Base-by-base conservation (phyloP, 768 basidiomycete genomes). In the Tephrocybe sp. region DNA sequence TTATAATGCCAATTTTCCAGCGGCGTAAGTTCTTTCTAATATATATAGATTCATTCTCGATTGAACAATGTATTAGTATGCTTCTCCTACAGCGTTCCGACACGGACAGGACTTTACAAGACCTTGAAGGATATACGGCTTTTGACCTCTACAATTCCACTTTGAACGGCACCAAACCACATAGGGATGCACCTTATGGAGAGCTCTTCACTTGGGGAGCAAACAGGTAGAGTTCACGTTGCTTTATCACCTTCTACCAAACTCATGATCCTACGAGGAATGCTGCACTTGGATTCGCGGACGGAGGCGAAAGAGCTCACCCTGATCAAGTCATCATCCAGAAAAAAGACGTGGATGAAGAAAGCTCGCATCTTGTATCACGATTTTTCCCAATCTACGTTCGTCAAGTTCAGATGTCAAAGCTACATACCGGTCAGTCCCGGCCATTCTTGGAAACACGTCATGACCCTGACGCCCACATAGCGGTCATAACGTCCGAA, bases 61-160 rank as follows among this genome's bases (percentile, higher is more conserved):
- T 3, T 39, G 8, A 11, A 4, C 23, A 45, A 3, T 40, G 0
- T 18, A 44, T 37, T 45, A 93, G 89, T 3, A 69, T 90, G 40
- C 73, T 94, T 30, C 78, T 98, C 6, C 70, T 97, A 46, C 83
- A 86, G 60, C 81, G 84, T 33, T 61, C 77, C 18, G 93, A 96
- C 60, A 82, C 82, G 20, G 90, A 97, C 64, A 68, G 74, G 0
- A 70, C 77, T 4, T 57, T 89, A 51, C 93, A 92, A 64, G 96
- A 98, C 62, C 62, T 74, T 24, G 96, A 98, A 58, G 96, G 90
- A 0, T 88, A 95, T 66, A 93, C 92, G 0, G 85, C 93, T 0
- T 93, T 93, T 55, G 95, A 98, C 63, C 69, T 98, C 28, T 97
- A 93, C 70, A 98, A 98, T 64, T 88, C 89, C 3, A 96, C 93